These are phyloP conservation scores for Carpinus fangiana DNA, from an alignment of 306 rosid genomes.

Conservation along the genomic window DNA sequence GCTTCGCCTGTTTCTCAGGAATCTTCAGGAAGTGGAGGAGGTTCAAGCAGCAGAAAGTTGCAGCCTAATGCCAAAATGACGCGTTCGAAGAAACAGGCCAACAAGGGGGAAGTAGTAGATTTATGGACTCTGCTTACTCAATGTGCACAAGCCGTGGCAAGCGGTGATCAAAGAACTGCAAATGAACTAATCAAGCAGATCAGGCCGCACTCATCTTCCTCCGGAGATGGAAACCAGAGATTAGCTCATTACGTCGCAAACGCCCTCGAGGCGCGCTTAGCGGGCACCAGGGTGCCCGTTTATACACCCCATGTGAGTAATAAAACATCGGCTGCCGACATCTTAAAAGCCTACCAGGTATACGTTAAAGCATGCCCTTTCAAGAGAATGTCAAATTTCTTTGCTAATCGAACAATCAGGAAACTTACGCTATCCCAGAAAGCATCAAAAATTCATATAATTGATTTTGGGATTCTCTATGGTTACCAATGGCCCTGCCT, in stretches of 20 bases:
- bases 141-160: slow-evolving; percentile 75
- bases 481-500: slow-evolving; percentile 89
- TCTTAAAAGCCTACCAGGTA: slow-evolving; percentile 61
- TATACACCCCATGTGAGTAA: slow-evolving; percentile 13
- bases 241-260: slow-evolving; percentile 67
- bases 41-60: neutral
- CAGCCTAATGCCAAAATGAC: slow-evolving; percentile 32
- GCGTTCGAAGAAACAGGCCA: slow-evolving; percentile 39
- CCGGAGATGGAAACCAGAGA: slow-evolving; percentile 66
- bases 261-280: slow-evolving; percentile 62
- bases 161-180: slow-evolving; percentile 59
- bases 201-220: slow-evolving; percentile 57
- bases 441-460: slow-evolving; percentile 52
- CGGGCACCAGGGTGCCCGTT: slow-evolving; percentile 44
- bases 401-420: slow-evolving; percentile 41
- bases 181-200: slow-evolving; percentile 56
- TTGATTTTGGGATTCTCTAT: slow-evolving; percentile 74
- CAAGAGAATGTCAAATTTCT: slow-evolving; percentile 48
- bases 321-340: slow-evolving; percentile 44
- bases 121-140: slow-evolving; percentile 65
- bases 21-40: slow-evolving; percentile 23
- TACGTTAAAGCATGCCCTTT: slow-evolving; percentile 52
- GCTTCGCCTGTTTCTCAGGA: neutral
- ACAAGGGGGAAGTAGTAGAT: slow-evolving; percentile 37
- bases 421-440: slow-evolving; percentile 29